phyloP scores from a whole-genome alignment of 2,329 filamentous ascomycete species.

The Cercospora nicotianae region DNA sequence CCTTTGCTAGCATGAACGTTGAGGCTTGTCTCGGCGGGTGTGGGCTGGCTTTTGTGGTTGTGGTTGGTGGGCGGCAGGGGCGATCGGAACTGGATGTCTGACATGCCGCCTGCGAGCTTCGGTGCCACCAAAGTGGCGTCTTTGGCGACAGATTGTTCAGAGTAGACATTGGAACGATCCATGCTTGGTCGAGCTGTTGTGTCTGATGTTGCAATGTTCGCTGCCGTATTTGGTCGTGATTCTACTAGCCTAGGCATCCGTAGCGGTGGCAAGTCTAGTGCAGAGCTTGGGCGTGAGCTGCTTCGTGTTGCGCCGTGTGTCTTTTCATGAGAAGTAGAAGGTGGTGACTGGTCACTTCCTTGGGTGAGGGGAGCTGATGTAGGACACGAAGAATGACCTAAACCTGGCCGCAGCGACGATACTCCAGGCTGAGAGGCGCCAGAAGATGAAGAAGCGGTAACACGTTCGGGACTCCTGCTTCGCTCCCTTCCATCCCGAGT shows the following conservation, averaged over 20 bases:
- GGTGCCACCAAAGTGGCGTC: neutral
- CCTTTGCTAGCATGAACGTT: neutral
- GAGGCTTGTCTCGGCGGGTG: neutral
- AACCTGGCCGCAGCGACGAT: neutral
- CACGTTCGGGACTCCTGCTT: neutral
- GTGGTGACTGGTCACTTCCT: neutral
- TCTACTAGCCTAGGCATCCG: slow-evolving; percentile 10
- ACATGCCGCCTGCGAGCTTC: neutral
- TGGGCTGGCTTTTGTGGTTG: neutral
- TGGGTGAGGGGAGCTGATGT: neutral
- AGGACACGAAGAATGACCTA: neutral
- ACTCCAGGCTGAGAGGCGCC: neutral
- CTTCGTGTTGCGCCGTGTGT: neutral
- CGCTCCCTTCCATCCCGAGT: neutral
- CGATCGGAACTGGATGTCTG: neutral
- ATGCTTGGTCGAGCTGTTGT: neutral
- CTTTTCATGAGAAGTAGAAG: neutral
- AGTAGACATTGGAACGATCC: neutral
- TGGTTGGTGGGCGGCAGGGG: neutral
- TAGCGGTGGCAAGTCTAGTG: slow-evolving; percentile 15
- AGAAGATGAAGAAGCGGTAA: neutral
- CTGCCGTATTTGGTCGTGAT: neutral
- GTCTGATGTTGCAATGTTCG: neutral
- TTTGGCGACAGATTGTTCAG: neutral
- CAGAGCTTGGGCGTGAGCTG: slow-evolving; percentile 15